Evolutionary conservation across 2,329 filamentous ascomycete genomes (phyloP).

Genomic region (Thelonectria rubi): DNA sequence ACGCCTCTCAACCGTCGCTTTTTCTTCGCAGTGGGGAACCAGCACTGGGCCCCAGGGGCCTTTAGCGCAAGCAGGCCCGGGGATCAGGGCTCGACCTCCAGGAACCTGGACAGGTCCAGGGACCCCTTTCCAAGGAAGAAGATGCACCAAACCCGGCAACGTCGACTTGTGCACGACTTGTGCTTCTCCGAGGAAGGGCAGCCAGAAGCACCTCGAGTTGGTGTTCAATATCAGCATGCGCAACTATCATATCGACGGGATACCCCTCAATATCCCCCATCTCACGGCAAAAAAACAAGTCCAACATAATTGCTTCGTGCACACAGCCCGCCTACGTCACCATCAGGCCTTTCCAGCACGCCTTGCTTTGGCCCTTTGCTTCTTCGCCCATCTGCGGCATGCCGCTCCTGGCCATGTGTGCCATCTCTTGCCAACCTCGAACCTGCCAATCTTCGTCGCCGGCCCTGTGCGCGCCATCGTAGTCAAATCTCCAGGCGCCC

Average conservation of each 20-base stretch:
- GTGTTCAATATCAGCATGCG: neutral
- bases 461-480: neutral
- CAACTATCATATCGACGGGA: neutral
- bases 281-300: neutral
- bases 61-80: conserved; percentile 24
- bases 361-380: conserved; percentile 4
- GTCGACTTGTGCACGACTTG: neutral
- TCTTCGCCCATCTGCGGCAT: neutral
- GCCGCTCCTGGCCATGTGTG: conserved; percentile 4
- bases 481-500: conserved; percentile 5
- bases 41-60: conserved; percentile 24
- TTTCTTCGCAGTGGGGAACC: conserved; percentile 28
- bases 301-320: neutral
- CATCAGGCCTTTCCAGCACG: neutral
- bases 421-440: neutral
- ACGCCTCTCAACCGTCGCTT: conserved; percentile 27
- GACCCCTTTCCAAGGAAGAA: conserved; percentile 29
- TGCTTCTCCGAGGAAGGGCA: too few species aligned
- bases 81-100: conserved; percentile 26
- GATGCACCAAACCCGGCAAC: neutral
- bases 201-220: too few species aligned
- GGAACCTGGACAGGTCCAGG: conserved; percentile 23
- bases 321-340: neutral
- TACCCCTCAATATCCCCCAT: neutral
- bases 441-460: conserved; percentile 7